Conservation (phyloP, 2,329 filamentous ascomycete genomes). For the Colletotrichum musicola region DNA sequence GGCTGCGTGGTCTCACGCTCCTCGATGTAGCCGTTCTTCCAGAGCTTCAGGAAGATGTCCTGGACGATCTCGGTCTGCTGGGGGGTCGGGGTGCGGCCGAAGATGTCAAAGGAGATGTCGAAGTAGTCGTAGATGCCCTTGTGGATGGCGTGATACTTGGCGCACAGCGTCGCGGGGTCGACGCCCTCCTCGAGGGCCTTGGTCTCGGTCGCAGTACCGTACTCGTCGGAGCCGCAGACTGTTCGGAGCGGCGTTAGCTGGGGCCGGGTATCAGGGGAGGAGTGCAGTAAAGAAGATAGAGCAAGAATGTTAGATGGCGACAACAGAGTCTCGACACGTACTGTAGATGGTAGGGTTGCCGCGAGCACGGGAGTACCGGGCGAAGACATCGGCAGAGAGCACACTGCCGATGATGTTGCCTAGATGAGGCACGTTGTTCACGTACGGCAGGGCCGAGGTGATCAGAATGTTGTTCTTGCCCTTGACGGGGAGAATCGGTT, state of each 20-base stretch:
- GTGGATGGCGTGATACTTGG: conserved; percentile 93
- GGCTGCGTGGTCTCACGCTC: conserved; percentile 91
- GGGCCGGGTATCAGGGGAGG: not conserved
- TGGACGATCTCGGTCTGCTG: conserved; percentile 95
- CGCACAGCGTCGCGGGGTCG: conserved; percentile 86
- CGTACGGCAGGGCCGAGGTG: conserved; percentile 89
- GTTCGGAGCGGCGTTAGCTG: not conserved
- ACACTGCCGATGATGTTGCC: conserved; percentile 92
- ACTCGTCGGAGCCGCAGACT: conserved; percentile 77
- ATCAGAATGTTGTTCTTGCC: conserved; percentile 90
- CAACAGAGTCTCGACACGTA: conserved; percentile 35
- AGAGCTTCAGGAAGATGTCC: conserved; percentile 87
- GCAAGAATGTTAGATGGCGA: too few species aligned
- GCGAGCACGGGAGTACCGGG: conserved; percentile 83
- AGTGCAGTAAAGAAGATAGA: too few species aligned
- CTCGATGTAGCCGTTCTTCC: conserved; percentile 88
- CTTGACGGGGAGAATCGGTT: conserved; percentile 71
- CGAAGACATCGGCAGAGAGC: conserved; percentile 88
- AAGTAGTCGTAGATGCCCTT: conserved; percentile 97
- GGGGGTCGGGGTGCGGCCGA: conserved; percentile 89
- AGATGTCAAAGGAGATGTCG: conserved; percentile 93
- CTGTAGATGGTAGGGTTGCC: conserved; percentile 82
- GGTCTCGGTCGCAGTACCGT: conserved; percentile 95
- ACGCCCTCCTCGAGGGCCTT: conserved; percentile 91
- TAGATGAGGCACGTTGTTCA: conserved; percentile 81